Evolutionary conservation across 805 yeast genomes (phyloP).

Genomic region (Lachancea nothofagi): DNA sequence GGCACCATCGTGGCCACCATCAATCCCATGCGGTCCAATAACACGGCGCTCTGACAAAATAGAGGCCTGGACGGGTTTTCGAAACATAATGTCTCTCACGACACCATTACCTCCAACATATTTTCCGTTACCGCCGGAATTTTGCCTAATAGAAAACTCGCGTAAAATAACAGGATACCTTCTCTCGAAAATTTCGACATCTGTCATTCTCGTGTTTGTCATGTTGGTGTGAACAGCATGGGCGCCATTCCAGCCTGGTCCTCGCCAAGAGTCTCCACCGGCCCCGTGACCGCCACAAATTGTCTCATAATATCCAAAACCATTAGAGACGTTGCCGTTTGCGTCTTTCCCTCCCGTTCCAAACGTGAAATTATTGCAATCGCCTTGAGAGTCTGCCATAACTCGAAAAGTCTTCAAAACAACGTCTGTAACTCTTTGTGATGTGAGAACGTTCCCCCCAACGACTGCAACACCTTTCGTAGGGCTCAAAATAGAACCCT

Average conservation of each 20-base stretch:
- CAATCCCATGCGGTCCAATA: slow-evolving; percentile 76
- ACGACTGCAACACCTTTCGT: slow-evolving; percentile 86
- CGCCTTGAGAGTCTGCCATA: slow-evolving; percentile 94
- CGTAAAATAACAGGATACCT: slow-evolving; percentile 77
- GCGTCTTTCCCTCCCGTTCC: slow-evolving; percentile 65
- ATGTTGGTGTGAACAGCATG: slow-evolving; percentile 91
- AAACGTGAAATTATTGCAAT: slow-evolving; percentile 90
- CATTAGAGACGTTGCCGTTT: slow-evolving; percentile 42
- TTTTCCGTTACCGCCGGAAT: slow-evolving; percentile 77
- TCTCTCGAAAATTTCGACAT: slow-evolving; percentile 81
- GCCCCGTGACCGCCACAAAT: slow-evolving; percentile 97
- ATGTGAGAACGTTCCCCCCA: slow-evolving; percentile 91
- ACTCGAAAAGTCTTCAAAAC: slow-evolving; percentile 80
- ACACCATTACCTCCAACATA: slow-evolving; percentile 83
- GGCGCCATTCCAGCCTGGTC: slow-evolving; percentile 78
- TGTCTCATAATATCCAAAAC: slow-evolving; percentile 90
- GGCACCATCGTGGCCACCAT: slow-evolving; percentile 73
- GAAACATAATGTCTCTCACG: slow-evolving; percentile 76
- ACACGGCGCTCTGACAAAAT: slow-evolving; percentile 83
- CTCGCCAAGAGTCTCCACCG: slow-evolving; percentile 42
- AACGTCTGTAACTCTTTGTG: slow-evolving; percentile 89
- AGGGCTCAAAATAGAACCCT: slow-evolving; percentile 64
- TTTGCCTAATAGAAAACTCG: slow-evolving; percentile 61
- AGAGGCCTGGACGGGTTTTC: slow-evolving; percentile 65
- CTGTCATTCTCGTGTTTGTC: slow-evolving; percentile 91